Evolutionary conservation across 345 rosid genomes (phyloP), one percentile per base, ranked within the genome.

Genomic region (Eucalyptus albens): DNA sequence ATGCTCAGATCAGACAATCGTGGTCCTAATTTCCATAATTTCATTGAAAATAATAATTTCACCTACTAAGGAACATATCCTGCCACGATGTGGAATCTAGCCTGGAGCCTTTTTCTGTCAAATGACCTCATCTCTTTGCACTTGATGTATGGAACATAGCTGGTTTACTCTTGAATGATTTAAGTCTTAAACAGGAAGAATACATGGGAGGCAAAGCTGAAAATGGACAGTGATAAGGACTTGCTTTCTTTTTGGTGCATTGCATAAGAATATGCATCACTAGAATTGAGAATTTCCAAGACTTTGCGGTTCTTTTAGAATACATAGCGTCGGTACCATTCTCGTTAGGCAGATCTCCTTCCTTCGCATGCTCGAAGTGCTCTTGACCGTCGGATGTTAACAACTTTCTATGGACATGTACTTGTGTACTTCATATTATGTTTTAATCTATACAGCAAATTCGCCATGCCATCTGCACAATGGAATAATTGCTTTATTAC

Each of bases 271-370:
- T 19, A 67, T 67, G 80, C 4, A 31, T 67, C 80, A 4, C 80
- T 31, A 67, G 40, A 67, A 31, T 67, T n/a, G 40, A 67, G 40
- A n/a, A 15, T 67, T 67, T 67, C 40, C 40, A 67, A 67, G 80
- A 67, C 80, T 67, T 31, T 15, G 80, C 16, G 40, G 77, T 67
- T 37, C 80, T 31, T 67, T 15, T 67, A n/a, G 40, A n/a, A 16
- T 67, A 16, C 80, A 67, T 16, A 31, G 22, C 12, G 1, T n/a
- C 6, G 11, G 17, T 9, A 67, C 3, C 12, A 67, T 67, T 67
- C 80, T 31, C 21, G 1, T 44, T 1, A 44, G 3, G 47, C 47
- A 44, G 47, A 44, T 44, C 47, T 44, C 47, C 11, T 1, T 0
- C 47, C 47, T 44, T 44, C 47, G 3, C 47, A 44, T 44, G 47